Base-by-base conservation (phyloP, 176 grass and related monocot genomes). In the Alloteropsis semialata region DNA sequence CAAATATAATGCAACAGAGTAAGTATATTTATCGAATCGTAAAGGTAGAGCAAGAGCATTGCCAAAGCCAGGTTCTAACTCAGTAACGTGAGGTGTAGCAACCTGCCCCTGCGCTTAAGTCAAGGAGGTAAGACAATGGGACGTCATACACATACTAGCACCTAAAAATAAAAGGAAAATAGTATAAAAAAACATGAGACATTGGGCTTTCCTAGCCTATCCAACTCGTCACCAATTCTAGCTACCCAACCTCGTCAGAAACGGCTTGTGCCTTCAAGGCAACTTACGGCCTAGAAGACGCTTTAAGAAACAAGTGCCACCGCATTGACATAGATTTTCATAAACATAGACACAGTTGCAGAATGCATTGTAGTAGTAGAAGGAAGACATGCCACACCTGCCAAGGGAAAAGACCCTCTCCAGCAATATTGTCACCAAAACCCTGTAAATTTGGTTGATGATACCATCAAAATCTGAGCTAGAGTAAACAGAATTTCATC, bases 341-440 rank as follows among this genome's bases (percentile, higher is more conserved):
- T 58, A 88, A 83, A 71, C 16, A 43, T 11, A 82, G 17, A 29
- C 58, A 81, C 25, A 73, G 18, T 49, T 72, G 57, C 39, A 81
- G 25, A 73, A 72, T 69, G 72, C 24, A 60, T 80, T 14, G 66
- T 24, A 78, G 58, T 53, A 67, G 33, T 55, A 88, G 57, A 73
- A 79, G 42, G 61, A 81, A 70, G 49, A 54, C 17, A 90, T 46
- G 46, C 32, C 87, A 82, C 22, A 96, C 93, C 93, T 93, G 93
- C 79, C 92, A 82, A 89, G 93, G 93, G 71, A 93, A 96, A 88
- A 93, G 75, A 64, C 71, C 81, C 74, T 91, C 93, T 69, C 83
- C 88, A 74, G 76, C 71, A 84, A 92, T 91, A 74, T 84, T 82
- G 34, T 90, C 88, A 28, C 81, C 86, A 96, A 96, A 96, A 46